These are phyloP conservation scores for Neoboletus subvelutipes DNA, from an alignment of 768 basidiomycete species.

Conservation along the genomic window DNA sequence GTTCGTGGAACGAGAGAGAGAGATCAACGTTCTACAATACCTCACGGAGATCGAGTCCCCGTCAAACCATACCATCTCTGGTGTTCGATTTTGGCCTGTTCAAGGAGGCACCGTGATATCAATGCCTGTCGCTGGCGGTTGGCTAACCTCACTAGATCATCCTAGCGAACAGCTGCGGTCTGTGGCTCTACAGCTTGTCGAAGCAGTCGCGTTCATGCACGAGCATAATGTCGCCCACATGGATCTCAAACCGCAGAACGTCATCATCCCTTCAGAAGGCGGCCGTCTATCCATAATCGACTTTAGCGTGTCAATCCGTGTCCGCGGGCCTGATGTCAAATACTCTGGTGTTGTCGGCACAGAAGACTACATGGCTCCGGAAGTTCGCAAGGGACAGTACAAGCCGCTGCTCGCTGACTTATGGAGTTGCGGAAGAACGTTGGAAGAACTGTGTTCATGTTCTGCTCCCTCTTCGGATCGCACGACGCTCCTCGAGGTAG, in stretches of 20 bases:
- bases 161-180: not conserved
- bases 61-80: not conserved
- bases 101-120: not conserved
- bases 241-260: slow-evolving; percentile 13
- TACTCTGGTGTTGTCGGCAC: not conserved
- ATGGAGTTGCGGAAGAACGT: not conserved
- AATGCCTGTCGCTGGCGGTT: not conserved
- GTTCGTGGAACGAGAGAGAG: not conserved
- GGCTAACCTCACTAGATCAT: not conserved
- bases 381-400: not conserved
- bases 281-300: not conserved
- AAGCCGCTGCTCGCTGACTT: not conserved
- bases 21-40: slow-evolving; percentile 9
- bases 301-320: not conserved
- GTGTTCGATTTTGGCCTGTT: not conserved
- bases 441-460: not conserved
- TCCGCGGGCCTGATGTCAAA: not conserved
- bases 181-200: not conserved
- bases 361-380: not conserved
- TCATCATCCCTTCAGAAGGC: not conserved
- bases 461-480: not conserved
- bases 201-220: slow-evolving; percentile 13
- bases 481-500: not conserved
- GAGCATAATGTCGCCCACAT: slow-evolving; percentile 15
- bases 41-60: not conserved